Conservation (phyloP, 1,139 yeast species). For the Pichiaceae sp. region DNA sequence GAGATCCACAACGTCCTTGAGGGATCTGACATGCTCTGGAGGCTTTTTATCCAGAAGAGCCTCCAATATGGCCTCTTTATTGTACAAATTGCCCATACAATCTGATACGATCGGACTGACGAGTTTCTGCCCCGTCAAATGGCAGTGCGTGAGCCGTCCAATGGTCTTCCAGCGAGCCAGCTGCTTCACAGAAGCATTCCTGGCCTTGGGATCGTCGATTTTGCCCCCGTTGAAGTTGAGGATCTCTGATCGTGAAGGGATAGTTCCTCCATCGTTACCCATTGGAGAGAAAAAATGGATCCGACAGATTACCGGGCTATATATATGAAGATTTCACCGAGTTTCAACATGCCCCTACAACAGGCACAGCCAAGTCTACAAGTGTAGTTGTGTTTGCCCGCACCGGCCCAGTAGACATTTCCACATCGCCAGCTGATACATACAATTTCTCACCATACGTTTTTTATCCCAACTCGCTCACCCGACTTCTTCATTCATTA, state of each 20-base stretch:
- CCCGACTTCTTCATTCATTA: too few species aligned
- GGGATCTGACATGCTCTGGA: conserved; percentile 14
- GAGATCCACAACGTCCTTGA: conserved; percentile 45
- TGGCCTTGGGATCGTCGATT: conserved; percentile 12
- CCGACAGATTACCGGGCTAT: too few species aligned
- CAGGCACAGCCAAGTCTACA: too few species aligned
- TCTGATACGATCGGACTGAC: conserved; percentile 58
- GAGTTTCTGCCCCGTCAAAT: conserved; percentile 31
- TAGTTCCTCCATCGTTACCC: conserved; percentile 45
- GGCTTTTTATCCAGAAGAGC: conserved; percentile 23
- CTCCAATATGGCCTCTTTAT: conserved; percentile 60
- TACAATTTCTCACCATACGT: too few species aligned
- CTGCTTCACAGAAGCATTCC: conserved; percentile 19
- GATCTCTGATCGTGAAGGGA: conserved; percentile 37
- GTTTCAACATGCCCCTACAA: too few species aligned
- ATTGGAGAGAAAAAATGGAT: neutral
- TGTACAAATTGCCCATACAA: conserved; percentile 58
- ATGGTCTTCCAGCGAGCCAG: conserved; percentile 13
- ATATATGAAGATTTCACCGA: too few species aligned
- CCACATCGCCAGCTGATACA: too few species aligned
- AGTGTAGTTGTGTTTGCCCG: too few species aligned
- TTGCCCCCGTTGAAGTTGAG: conserved; percentile 20
- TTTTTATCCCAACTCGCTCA: too few species aligned
- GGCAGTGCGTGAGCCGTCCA: conserved; percentile 35
- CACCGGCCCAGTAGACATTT: too few species aligned